These are phyloP conservation scores for Fusarium nelsonii DNA, from an alignment of 2,329 filamentous ascomycete genomes.

Conservation along the genomic window DNA sequence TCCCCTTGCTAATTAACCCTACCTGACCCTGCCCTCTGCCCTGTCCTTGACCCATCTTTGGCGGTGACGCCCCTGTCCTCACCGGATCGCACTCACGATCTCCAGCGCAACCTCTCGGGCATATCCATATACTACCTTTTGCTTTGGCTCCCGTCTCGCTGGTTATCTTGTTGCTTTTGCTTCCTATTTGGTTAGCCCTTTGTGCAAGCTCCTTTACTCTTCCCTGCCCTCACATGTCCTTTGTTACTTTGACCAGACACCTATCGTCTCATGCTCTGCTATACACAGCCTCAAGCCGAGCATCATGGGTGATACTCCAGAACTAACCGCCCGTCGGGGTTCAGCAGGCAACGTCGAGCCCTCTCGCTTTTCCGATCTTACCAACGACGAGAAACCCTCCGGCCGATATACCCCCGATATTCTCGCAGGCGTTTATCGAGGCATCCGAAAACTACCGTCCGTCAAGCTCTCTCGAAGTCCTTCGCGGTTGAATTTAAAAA, in stretches of 20 bases:
- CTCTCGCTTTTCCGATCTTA: constrained; percentile 60
- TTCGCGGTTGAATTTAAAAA: constrained; percentile 57
- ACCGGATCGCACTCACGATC: constrained; percentile 47
- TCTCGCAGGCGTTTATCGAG: constrained; percentile 65
- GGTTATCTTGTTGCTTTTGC: constrained; percentile 16
- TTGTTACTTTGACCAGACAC: constrained; percentile 16
- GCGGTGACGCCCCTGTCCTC: constrained; percentile 45
- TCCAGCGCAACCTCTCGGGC: constrained; percentile 40
- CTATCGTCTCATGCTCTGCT: constrained; percentile 30
- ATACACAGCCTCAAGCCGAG: constrained; percentile 23
- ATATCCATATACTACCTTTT: constrained; percentile 9
- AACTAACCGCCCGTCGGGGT: constrained; percentile 53
- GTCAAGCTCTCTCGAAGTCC: constrained; percentile 60
- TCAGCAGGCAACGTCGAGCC: constrained; percentile 47
- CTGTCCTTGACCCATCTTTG: constrained; percentile 44
- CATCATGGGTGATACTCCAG: constrained; percentile 48
- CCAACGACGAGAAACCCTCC: constrained; percentile 56
- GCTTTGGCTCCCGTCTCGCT: constrained; percentile 31
- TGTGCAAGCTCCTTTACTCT: constrained; percentile 23
- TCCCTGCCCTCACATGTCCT: constrained; percentile 11
- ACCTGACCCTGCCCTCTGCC: constrained; percentile 21
- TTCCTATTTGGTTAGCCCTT: constrained; percentile 39
- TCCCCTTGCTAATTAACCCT: constrained; percentile 22
- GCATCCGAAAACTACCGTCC: constrained; percentile 61
- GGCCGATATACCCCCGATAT: constrained; percentile 59